Evolutionary conservation across 2,329 filamentous ascomycete genomes (phyloP).

Genomic region (Aureobasidium sp.): DNA sequence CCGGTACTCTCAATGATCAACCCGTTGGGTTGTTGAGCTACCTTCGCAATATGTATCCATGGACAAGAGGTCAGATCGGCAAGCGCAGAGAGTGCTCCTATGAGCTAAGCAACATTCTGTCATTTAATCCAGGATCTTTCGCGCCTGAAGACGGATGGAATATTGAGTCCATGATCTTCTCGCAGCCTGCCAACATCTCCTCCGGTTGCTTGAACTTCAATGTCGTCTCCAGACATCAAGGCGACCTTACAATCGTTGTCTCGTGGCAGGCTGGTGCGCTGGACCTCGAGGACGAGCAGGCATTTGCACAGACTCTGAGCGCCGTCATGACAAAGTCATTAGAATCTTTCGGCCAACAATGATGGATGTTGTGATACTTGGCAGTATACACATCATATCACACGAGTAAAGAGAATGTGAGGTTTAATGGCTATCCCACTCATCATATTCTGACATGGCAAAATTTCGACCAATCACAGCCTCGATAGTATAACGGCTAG

Average conservation of each 20-base stretch:
- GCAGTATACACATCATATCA: too few species aligned
- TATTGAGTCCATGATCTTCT: constrained; percentile 36
- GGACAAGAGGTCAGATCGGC: constrained; percentile 35
- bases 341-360: background rate
- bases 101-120: constrained; percentile 42
- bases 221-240: constrained; percentile 35
- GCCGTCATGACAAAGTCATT: background rate
- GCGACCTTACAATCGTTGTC: constrained; percentile 33
- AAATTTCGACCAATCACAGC: too few species aligned
- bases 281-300: constrained; percentile 31
- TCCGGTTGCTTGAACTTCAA: constrained; percentile 37
- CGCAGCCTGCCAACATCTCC: constrained; percentile 37
- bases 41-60: constrained; percentile 33
- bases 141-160: constrained; percentile 12
- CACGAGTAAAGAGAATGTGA: too few species aligned
- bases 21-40: constrained; percentile 40
- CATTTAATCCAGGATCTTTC: constrained; percentile 26
- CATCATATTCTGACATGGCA: too few species aligned
- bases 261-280: constrained; percentile 41
- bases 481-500: constrained; percentile 11
- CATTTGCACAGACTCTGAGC: constrained; percentile 18
- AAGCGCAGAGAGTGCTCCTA: constrained; percentile 36
- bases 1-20: constrained; percentile 32
- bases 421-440: too few species aligned
- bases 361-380: too few species aligned